Conservation (phyloP, 352 stramenopile species). For the Pythium volutum region DNA sequence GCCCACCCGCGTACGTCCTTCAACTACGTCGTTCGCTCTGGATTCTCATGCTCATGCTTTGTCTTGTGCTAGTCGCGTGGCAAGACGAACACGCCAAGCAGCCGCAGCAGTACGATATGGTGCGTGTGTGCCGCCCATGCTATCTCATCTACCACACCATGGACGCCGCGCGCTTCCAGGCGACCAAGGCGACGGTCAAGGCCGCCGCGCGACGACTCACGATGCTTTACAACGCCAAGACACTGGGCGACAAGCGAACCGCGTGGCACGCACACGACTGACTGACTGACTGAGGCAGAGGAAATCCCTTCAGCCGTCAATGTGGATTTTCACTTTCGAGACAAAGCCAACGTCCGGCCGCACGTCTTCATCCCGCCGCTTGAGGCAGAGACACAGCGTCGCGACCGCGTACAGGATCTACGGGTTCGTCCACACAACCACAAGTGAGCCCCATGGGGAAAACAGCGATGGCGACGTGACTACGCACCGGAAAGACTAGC, state of each 20-base stretch:
- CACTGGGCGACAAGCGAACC: constrained; percentile 8
- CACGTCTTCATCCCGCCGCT: constrained; percentile 69
- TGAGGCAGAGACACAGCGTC: constrained; percentile 66
- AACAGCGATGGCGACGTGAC: too few species aligned
- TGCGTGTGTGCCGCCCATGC: constrained; percentile 25
- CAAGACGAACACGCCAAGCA: constrained; percentile 35
- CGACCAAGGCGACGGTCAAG: constrained; percentile 28
- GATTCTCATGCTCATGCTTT: not conserved
- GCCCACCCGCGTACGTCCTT: constrained; percentile 37
- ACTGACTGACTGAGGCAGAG: not conserved
- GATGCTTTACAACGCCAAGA: constrained; percentile 25
- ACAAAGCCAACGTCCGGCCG: constrained; percentile 54
- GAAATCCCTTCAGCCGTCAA: constrained; percentile 15
- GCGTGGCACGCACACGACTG: not conserved
- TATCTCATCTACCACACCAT: constrained; percentile 29
- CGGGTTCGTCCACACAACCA: too few species aligned
- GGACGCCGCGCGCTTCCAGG: constrained; percentile 27
- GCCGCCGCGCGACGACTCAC: constrained; percentile 19
- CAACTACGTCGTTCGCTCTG: not conserved
- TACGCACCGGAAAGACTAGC: constrained; percentile 50
- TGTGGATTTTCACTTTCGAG: constrained; percentile 27
- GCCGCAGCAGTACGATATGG: constrained; percentile 29
- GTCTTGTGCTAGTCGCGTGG: constrained; percentile 37
- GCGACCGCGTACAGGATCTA: constrained; percentile 48
- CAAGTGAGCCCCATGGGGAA: too few species aligned